Base-by-base conservation (phyloP, 805 yeast species). In the Lipomyces yamanashiensis region DNA sequence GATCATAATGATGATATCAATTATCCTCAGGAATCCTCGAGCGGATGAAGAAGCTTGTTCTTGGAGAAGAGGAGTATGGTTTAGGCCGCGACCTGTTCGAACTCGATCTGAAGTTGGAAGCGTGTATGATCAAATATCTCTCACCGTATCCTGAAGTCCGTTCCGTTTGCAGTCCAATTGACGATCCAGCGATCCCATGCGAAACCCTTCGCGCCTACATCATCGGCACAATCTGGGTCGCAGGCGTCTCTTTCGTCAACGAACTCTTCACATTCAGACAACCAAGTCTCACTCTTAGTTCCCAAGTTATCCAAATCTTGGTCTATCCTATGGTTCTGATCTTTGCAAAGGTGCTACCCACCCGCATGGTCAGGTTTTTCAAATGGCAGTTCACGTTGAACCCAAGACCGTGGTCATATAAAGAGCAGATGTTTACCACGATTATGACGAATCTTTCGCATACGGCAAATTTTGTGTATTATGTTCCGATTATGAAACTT, bases 371-470 rank as follows among this genome's bases (percentile, higher is more conserved):
- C 6, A 15, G 40, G 69, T 48, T 40, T 52, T 33, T 63, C 9
- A 81, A 84, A 53, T 75, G 69, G n/a, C 76, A 79, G 67, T 70
- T 74, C 73, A 77, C 72, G 67, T 71, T 85, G 62, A 85, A 85
- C 70, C 87, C 88, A 3, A 87, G 88, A 13, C 87, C 87, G n/a
- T 86, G 87, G 86, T 76, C 79, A 45, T 77, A 73, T 66, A 87
- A 86, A 70, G 90, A 87, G 71, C 90, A 87, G 73, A 84, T 85
- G 86, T 78, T 87, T 62, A 78, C 87, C 1, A 83, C 90, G 1
- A 55, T 75, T 28, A 68, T 73, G 19, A 70, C 72, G 78, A 83
- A 28, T 76, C 82, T 67, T 83, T 86, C 71, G 74, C 78, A n/a
- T n/a, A 28, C 37, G 6, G 41, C 90, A 6, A 70, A 80, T 2